Base-by-base conservation (phyloP, 805 yeast species). In the Cyberlindnera maclurae region DNA sequence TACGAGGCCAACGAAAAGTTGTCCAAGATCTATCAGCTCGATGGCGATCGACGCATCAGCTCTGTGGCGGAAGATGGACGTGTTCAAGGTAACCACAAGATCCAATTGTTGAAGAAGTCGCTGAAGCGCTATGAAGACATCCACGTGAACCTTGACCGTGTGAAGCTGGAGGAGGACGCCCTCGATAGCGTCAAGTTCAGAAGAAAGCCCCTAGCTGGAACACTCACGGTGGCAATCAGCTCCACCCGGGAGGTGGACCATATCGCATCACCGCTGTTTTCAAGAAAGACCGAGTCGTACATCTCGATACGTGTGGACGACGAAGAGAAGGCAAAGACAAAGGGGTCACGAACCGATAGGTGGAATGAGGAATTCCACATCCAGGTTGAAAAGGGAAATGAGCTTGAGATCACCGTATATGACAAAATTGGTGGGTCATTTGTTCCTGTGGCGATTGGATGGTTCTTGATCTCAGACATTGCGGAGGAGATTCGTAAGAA, bases 401-500 rank as follows among this genome's bases (percentile, higher is more conserved):
- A 93, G 63, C 71, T 89, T 32, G 96, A 89, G 53, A 68, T 93
- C 41, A 76, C 89, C 2, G 86, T 93, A 4, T 88, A 82, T 59
- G 98, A 93, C 58, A 81, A 79, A 50, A 62, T 67, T 20, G 36
- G 26, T 33, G 84, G 84, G 29, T 76, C 69, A 41, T 64, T 71
- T 43, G 77, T 81, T 8, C 97, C 98, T 0, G 96, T 93, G 7
- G 98, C 95, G 8, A 70, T 93, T 29, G 77, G 83, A 51, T 93
- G 98, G 98, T 71, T 90, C 20, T 73, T 90, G 28, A 68, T 93
- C 22, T 79, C 94, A 4, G 99, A 93, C 60, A 75, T 93, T 31
- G 88, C 94, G 1, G 99, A 93, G 65, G 97, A 93, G 50, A 73
- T 90, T 39, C 85, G 99, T 62, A 83, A 93, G 53, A 82, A 81